Conservation (phyloP, 768 basidiomycete genomes). For the Mrakia blollopis region DNA sequence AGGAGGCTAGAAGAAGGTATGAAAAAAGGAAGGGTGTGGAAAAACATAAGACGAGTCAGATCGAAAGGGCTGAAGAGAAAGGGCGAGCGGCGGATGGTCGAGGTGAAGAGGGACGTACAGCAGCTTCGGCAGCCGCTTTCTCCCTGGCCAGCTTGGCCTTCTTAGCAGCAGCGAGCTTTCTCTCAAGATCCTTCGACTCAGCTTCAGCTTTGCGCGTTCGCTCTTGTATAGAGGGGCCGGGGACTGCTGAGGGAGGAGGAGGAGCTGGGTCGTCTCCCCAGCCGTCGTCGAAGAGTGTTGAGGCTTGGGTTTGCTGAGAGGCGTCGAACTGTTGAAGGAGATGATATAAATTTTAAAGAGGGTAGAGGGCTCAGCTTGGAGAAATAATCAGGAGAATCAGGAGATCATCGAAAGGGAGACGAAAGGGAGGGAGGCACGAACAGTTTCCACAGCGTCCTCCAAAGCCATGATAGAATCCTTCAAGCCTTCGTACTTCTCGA, state of each 20-base stretch:
- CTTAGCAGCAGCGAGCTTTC: constrained; percentile 5
- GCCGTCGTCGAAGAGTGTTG: background rate
- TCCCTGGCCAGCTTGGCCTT: constrained; percentile 7
- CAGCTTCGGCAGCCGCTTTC: constrained; percentile 12
- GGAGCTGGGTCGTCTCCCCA: constrained; percentile 3
- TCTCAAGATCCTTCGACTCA: constrained; percentile 25
- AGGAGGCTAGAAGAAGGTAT: background rate
- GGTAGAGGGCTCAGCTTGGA: background rate
- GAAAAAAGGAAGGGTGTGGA: no score
- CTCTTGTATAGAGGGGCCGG: constrained; percentile 10
- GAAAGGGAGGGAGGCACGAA: background rate
- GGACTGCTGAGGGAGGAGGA: background rate
- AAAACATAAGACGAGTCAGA: no score
- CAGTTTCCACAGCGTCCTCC: constrained; percentile 21
- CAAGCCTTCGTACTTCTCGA: constrained; percentile 18
- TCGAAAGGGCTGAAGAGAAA: background rate
- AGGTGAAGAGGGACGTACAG: background rate
- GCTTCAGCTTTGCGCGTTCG: constrained; percentile 12
- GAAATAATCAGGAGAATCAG: background rate
- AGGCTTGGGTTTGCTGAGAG: background rate
- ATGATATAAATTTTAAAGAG: no score
- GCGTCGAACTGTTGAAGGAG: background rate
- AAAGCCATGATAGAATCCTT: constrained; percentile 18
- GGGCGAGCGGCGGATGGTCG: background rate
- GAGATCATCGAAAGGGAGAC: background rate